These are phyloP conservation scores for Fusarium fracticaudum DNA, from an alignment of 2,329 filamentous ascomycete genomes.

Conservation along the genomic window DNA sequence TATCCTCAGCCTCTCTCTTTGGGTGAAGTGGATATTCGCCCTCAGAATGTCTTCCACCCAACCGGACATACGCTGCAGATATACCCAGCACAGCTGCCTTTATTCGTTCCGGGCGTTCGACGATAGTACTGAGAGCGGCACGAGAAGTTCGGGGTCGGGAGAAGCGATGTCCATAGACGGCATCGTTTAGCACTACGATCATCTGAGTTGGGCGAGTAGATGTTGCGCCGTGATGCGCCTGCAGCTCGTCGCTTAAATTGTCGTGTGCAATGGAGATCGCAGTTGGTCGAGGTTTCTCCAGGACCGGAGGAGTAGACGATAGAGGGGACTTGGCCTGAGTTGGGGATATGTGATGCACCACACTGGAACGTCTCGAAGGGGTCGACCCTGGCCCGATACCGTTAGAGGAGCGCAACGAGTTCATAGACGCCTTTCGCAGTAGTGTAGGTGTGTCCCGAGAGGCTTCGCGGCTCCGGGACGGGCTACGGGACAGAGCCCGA, in stretches of 20 bases:
- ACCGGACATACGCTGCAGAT: conserved; percentile 87
- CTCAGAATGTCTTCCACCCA: conserved; percentile 81
- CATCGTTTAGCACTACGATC: conserved; percentile 88
- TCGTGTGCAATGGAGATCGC: conserved; percentile 69
- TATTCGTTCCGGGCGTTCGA: conserved; percentile 92
- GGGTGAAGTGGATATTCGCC: conserved; percentile 75
- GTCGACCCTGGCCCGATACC: conserved; percentile 50
- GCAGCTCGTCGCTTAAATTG: conserved; percentile 76
- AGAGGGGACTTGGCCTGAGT: conserved; percentile 51
- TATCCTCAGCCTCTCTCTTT: conserved; percentile 61
- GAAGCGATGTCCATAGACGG: conserved; percentile 93
- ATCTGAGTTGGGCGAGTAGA: conserved; percentile 65
- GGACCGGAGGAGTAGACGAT: conserved; percentile 38
- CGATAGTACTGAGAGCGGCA: conserved; percentile 78
- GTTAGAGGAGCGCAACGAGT: conserved; percentile 63
- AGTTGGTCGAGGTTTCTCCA: conserved; percentile 55
- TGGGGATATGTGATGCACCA: conserved; percentile 56
- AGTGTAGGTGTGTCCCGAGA: conserved; percentile 61
- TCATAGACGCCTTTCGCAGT: conserved; percentile 65
- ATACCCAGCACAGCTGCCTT: conserved; percentile 85
- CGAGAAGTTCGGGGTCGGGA: conserved; percentile 83
- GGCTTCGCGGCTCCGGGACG: conserved; percentile 53
- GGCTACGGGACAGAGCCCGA: conserved; percentile 54
- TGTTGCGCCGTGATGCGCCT: conserved; percentile 63
- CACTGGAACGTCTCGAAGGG: conserved; percentile 60